Base-by-base conservation (phyloP, 2,329 filamentous ascomycete genomes). In the Zopfia rhizophila region DNA sequence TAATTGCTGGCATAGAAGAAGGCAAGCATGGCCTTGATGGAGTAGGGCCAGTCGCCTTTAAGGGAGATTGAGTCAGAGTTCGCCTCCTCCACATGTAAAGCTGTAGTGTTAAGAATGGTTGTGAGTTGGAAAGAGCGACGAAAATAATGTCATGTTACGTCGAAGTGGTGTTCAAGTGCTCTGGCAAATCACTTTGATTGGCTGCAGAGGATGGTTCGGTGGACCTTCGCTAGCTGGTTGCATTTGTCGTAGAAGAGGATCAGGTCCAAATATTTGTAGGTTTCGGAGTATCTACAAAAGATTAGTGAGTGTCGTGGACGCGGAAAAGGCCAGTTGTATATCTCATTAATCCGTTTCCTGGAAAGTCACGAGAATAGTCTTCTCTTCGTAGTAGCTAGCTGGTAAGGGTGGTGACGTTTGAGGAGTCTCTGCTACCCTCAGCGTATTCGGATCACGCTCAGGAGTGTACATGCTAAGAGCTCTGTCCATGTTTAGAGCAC, bases 41-140 rank as follows among this genome's bases (percentile, higher is more conserved):
- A 60, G 30, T 48, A 51, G 4, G 58, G 58, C 24, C 60, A 60
- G 40, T 63, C 60, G 17, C 48, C 45, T 21, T 57, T 53, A 23
- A 65, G 50, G 19, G 55, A 55, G 19, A 65, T 33, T 22, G 46
- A 48, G 30, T 27, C 24, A 27, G 24, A 27, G 24, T 8, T n/a
- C 8, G 8, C 8, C 24, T 27, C n/a, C n/a, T n/a, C n/a, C 25
- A 42, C 3, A 42, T 53, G 11, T 58, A 16, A 37, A 1, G 3
- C 28, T 14, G 21, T 12, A 21, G 28, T 37, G 17, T 2, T 10
- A 11, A n/a, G 3, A 3, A 6, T 23, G 7, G 2, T 21, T 8
- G 11, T 7, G 12, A 11, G 11, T 52, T 22, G 7, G 23, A 45
- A 53, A 7, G 55, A 48, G 2, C 38, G 32, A n/a, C 24, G 8